These are phyloP conservation scores for Gastrolobium bilobum DNA, from an alignment of 306 rosid species.

Conservation along the genomic window DNA sequence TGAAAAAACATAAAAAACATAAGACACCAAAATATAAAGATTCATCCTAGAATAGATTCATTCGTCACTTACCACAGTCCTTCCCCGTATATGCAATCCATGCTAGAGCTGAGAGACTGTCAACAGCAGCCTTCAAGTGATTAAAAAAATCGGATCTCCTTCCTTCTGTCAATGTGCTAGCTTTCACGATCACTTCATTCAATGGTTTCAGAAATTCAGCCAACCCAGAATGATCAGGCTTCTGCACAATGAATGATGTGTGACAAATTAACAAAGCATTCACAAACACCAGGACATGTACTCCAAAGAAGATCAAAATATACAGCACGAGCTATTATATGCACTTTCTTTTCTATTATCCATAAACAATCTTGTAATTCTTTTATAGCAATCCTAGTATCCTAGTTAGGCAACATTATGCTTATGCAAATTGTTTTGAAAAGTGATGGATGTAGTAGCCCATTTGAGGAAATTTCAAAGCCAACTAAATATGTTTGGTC, in stretches of 20 bases:
- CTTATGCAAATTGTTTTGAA: not conserved
- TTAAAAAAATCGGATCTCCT: constrained; percentile 86
- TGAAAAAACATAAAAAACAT: constrained; percentile 45
- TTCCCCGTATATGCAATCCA: constrained; percentile 94
- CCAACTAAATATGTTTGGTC: not conserved
- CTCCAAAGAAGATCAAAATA: not conserved
- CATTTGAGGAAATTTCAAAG: not conserved
- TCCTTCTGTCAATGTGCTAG: constrained; percentile 79
- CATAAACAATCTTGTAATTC: constrained; percentile 18
- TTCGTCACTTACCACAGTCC: constrained; percentile 75
- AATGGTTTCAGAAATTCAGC: constrained; percentile 90
- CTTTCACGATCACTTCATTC: constrained; percentile 74
- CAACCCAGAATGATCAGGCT: constrained; percentile 80
- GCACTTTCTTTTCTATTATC: constrained; percentile 33
- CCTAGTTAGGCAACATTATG: constrained; percentile 3
- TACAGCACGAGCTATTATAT: not conserved
- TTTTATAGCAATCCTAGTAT: constrained; percentile 30
- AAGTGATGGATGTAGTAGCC: not conserved
- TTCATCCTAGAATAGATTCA: constrained; percentile 38
- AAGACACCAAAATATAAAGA: constrained; percentile 42
- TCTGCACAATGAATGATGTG: constrained; percentile 62
- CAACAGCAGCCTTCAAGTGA: constrained; percentile 89
- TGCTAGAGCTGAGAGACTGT: constrained; percentile 95
- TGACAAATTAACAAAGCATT: constrained; percentile 35
- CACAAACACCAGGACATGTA: constrained; percentile 16